Evolutionary conservation across 805 yeast genomes (phyloP).

Genomic region (Zygosaccharomyces lentus): DNA sequence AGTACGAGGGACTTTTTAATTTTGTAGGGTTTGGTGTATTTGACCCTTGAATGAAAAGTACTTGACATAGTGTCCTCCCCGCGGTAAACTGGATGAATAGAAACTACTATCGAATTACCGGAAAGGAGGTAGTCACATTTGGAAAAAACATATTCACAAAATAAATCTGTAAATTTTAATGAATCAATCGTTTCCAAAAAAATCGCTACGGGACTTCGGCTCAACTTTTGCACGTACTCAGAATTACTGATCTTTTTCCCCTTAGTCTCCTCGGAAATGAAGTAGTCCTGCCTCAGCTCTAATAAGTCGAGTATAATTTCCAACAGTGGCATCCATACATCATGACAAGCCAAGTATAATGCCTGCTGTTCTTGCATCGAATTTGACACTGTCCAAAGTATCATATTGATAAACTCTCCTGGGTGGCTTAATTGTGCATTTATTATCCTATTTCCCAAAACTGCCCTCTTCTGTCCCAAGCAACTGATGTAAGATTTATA

Average conservation of each 20-base stretch:
- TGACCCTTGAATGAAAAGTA: slow-evolving; percentile 16
- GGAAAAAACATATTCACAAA: slow-evolving; percentile 23
- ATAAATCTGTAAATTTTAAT: slow-evolving; percentile 13
- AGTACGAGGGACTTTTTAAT: slow-evolving; percentile 19
- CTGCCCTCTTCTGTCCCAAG: slow-evolving; percentile 16
- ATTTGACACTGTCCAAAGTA: slow-evolving; percentile 27
- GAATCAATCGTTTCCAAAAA: slow-evolving; percentile 20
- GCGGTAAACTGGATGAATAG: slow-evolving; percentile 21
- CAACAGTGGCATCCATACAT: slow-evolving; percentile 29
- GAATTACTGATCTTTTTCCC: background rate
- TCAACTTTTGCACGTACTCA: slow-evolving; percentile 14
- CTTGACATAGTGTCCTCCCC: slow-evolving; percentile 16
- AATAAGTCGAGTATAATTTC: slow-evolving; percentile 21
- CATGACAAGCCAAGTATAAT: slow-evolving; percentile 18
- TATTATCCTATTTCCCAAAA: slow-evolving; percentile 23
- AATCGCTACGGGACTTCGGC: slow-evolving; percentile 22
- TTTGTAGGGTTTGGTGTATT: slow-evolving; percentile 14
- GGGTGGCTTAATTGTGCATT: slow-evolving; percentile 18
- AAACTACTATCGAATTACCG: slow-evolving; percentile 3
- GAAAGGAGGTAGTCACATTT: slow-evolving; percentile 12
- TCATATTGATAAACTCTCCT: slow-evolving; percentile 27
- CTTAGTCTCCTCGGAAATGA: slow-evolving; percentile 17
- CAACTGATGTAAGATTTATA: slow-evolving; percentile 26
- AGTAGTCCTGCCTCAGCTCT: slow-evolving; percentile 27
- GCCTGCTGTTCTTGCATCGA: slow-evolving; percentile 17